A percentile compares a stretch with the other conserved stretches of the same genome.
phyloP scores from a whole-genome alignment of 2,329 filamentous ascomycete species.

The Botrytis byssoidea region DNA sequence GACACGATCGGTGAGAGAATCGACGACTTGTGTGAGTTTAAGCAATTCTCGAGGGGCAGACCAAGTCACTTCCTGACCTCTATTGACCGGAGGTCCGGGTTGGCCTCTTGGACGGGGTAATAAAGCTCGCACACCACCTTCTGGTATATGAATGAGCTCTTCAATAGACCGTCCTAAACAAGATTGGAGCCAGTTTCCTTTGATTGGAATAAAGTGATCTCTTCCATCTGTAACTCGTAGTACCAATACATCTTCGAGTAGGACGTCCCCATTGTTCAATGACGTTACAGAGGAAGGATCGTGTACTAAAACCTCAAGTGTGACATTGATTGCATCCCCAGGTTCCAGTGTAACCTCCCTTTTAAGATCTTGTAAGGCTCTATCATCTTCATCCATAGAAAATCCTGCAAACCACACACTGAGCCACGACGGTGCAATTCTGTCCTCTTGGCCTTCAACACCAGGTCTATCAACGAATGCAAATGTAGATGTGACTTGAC shows the following conservation, averaged over 20 bases:
- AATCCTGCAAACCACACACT: conserved; percentile 61
- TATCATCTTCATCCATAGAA: conserved; percentile 41
- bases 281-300: conserved; percentile 61
- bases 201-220: conserved; percentile 87
- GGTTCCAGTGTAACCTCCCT: conserved; percentile 68
- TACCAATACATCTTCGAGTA: conserved; percentile 83
- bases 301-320: conserved; percentile 66
- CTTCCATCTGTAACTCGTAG: conserved; percentile 79
- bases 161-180: conserved; percentile 84
- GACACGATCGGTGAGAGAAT: conserved; percentile 54
- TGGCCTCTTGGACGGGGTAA: conserved; percentile 11
- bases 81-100: conserved; percentile 34
- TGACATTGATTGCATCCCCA: conserved; percentile 74
- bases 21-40: conserved; percentile 78
- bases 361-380: conserved; percentile 26
- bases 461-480: conserved; percentile 75
- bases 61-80: conserved; percentile 60
- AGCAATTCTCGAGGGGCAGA: conserved; percentile 89
- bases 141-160: conserved; percentile 80
- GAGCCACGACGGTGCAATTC: conserved; percentile 64
- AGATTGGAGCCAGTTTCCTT: conserved; percentile 75
- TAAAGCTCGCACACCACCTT: conserved; percentile 71
- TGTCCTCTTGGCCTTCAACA: conserved; percentile 49
- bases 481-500: conserved; percentile 75
- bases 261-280: conserved; percentile 66